These are phyloP conservation scores for Diplotaxis tenuifolia DNA, from an alignment of 345 rosid genomes.

Conservation along the genomic window DNA sequence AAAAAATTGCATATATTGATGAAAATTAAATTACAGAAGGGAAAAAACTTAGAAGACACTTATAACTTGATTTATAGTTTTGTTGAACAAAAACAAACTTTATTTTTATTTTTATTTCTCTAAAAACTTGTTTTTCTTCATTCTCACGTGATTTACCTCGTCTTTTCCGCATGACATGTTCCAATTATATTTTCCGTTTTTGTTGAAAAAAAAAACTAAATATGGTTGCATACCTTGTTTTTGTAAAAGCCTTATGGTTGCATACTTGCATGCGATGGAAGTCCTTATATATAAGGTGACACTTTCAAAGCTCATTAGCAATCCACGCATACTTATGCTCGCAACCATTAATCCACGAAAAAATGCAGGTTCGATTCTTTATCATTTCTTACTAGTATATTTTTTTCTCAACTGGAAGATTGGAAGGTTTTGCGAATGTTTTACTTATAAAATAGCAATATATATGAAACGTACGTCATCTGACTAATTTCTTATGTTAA, in stretches of 20 bases:
- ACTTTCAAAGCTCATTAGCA: neutral
- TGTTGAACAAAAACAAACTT: too few relatives aligned
- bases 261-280: neutral
- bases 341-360: neutral
- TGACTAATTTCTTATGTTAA: neutral
- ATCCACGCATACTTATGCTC: neutral
- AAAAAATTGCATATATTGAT: neutral
- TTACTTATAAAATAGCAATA: neutral
- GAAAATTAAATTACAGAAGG: too few relatives aligned
- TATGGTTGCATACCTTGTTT: neutral
- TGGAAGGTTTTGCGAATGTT: neutral
- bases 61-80: neutral
- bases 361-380: constrained; percentile 23
- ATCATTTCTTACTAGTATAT: neutral
- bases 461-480: neutral
- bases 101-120: too few relatives aligned
- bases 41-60: too few relatives aligned
- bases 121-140: too few relatives aligned
- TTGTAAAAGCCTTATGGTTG: neutral
- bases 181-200: neutral
- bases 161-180: neutral
- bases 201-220: neutral
- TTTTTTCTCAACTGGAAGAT: neutral
- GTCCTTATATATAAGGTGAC: neutral
- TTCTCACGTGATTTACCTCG: neutral